A percentile compares a stretch with the other conserved stretches of the same genome.
Conservation (phyloP, 2,329 filamentous ascomycete genomes). For the Amylocarpus encephaloides region DNA sequence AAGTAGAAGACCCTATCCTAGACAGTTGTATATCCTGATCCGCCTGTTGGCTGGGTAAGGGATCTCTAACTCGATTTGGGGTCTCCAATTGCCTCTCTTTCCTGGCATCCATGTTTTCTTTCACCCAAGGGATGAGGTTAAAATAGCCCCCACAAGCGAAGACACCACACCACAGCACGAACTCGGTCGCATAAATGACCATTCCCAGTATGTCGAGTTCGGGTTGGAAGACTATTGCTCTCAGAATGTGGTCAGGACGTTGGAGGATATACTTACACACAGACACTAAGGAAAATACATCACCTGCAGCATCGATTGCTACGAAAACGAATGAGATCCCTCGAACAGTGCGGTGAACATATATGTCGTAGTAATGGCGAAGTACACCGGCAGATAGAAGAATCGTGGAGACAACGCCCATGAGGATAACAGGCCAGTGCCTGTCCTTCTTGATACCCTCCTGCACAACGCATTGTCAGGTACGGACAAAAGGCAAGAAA, state of each 20-base stretch:
- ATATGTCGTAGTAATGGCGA: constrained; percentile 65
- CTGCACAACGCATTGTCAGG: not conserved
- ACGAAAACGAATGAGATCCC: constrained; percentile 70
- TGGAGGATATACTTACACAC: constrained; percentile 35
- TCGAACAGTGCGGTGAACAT: constrained; percentile 55
- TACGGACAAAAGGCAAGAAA: not conserved
- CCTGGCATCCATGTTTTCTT: constrained; percentile 30
- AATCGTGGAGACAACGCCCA: constrained; percentile 58
- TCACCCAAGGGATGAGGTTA: constrained; percentile 54
- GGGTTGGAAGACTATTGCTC: constrained; percentile 45
- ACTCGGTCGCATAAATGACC: constrained; percentile 60
- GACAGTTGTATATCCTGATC: constrained; percentile 37
- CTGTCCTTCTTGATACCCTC: constrained; percentile 36
- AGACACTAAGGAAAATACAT: constrained; percentile 60
- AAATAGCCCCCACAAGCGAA: constrained; percentile 60
- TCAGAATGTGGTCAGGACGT: not conserved
- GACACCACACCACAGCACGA: constrained; percentile 60
- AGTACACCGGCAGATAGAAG: constrained; percentile 61
- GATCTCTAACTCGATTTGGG: not conserved
- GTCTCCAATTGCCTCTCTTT: constrained; percentile 9
- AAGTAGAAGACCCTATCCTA: constrained; percentile 52
- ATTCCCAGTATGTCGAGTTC: constrained; percentile 55
- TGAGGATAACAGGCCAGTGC: constrained; percentile 57
- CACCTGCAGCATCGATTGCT: constrained; percentile 61
- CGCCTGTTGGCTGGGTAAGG: constrained; percentile 11